Percentiles rank a stretch among this genome's conserved stretches.
phyloP scores from a whole-genome alignment of 768 basidiomycete genomes.

The Lentinula sp. region DNA sequence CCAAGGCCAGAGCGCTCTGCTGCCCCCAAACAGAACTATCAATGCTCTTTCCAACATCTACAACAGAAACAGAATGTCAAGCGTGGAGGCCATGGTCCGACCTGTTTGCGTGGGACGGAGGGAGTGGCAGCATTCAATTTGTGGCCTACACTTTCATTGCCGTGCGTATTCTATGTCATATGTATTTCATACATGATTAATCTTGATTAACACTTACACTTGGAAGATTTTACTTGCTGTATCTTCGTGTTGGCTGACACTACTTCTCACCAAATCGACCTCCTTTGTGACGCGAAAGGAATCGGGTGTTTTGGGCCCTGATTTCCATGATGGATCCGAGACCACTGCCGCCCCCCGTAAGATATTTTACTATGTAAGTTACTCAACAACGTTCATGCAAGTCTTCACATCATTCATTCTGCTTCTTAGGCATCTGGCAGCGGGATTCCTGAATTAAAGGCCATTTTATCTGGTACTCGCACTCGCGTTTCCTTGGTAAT shows the following conservation, averaged over 20 bases:
- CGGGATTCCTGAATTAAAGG: constrained; percentile 97
- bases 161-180: constrained; percentile 41
- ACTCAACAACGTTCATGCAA: constrained; percentile 8
- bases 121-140: constrained; percentile 54
- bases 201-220: neutral
- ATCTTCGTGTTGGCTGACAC: constrained; percentile 72
- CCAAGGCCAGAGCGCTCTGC: constrained; percentile 77
- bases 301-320: constrained; percentile 57
- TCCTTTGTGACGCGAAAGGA: constrained; percentile 89
- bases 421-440: constrained; percentile 76
- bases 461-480: constrained; percentile 71
- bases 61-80: constrained; percentile 40
- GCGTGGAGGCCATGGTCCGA: constrained; percentile 78
- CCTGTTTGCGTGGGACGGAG: constrained; percentile 33
- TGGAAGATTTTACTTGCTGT: constrained; percentile 67
- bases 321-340: constrained; percentile 25
- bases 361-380: constrained; percentile 76
- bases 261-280: constrained; percentile 83
- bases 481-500: constrained; percentile 11
- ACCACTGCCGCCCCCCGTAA: constrained; percentile 44
- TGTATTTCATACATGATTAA: neutral
- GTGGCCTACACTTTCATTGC: constrained; percentile 69
- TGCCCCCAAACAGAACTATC: constrained; percentile 42
- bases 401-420: constrained; percentile 2
- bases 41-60: neutral